Evolutionary conservation across 495 filamentous ascomycete genomes (phyloP), one percentile per base, ranked within the genome.

Genomic region (Diplogelasinospora grovesii): DNA sequence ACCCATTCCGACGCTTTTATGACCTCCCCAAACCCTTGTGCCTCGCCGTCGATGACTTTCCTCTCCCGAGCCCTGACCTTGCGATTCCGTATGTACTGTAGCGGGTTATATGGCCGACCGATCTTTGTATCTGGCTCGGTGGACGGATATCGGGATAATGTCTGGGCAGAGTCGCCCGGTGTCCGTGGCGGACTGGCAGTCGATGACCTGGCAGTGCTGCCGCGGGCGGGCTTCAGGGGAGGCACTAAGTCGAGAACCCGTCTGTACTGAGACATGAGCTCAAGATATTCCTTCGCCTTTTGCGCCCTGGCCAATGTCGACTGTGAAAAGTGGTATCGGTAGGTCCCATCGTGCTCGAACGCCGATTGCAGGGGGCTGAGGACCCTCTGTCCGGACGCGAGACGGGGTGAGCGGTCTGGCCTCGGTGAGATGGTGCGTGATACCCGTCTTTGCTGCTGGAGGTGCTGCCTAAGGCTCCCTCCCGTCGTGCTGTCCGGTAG

Each of bases 11-110:
- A 78, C 3, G 93, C 83, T 33, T 59, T 75, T 3, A 71, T 64
- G 4, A 83, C 58, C 57, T 94, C 83, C 38, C 75, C 70, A 75
- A 89, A 96, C 1, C 83, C 83, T 36, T 83, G 76, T n/a, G 71
- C 67, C 30, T 83, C 77, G 11, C 80, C 71, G 51, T 89, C 77
- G 24, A 93, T 78, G 0, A 71, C 57, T 41, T 75, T 78, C 22
- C 82, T 70, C 56, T 88, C 83, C 19, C 86, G 71, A 37, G 81
- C 79, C 36, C 89, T 74, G 4, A 89, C 71, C 46, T 86, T 83
- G 16, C 89, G 73, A 51, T 96, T 94, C 14, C 89, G 78, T 34
- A 95, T 81, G 49, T 79, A 82, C 53, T 96, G 89, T 16, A 96
- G 68, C 4, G 88, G 89, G 56, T 96, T 90, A 50, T 95, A 95